A percentile compares a stretch with the other conserved stretches of the same genome.
Conservation (phyloP, 495 filamentous ascomycete genomes). For the Trichocladium antarcticum region DNA sequence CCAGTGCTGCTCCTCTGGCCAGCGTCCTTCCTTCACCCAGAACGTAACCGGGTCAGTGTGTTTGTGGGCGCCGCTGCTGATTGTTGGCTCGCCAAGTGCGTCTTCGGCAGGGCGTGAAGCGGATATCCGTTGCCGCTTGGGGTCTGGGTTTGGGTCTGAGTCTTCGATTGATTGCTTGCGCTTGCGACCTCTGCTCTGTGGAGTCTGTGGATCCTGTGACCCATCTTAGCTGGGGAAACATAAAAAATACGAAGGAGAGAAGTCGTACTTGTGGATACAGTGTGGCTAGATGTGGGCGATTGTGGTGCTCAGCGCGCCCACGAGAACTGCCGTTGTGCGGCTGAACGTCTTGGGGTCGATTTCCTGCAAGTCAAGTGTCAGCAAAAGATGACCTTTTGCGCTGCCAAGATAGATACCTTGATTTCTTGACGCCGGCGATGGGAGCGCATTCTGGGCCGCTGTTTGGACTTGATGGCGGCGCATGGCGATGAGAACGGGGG, state of each 20-base stretch:
- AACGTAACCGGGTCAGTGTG: conserved; percentile 10
- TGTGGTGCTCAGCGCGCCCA: conserved; percentile 3
- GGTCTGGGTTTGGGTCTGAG: background rate
- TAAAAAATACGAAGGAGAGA: conserved; percentile 2
- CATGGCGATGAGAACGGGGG: conserved; percentile 3
- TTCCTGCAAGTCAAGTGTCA: conserved; percentile 9
- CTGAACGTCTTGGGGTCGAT: background rate
- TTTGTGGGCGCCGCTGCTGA: conserved; percentile 3
- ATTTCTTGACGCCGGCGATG: conserved; percentile 1
- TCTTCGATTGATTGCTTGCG: conserved; percentile 1
- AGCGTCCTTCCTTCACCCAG: conserved; percentile 19
- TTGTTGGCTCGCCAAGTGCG: background rate
- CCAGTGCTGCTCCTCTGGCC: conserved; percentile 17
- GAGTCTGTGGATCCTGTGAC: conserved; percentile 3
- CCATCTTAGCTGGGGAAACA: conserved; percentile 3
- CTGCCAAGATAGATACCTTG: conserved; percentile 5
- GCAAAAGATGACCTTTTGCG: conserved; percentile 5
- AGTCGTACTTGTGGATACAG: conserved; percentile 1
- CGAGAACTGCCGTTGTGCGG: conserved; percentile 1
- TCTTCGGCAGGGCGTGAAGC: background rate
- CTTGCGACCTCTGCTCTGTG: conserved; percentile 7
- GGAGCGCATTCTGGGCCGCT: conserved; percentile 4
- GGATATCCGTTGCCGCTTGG: background rate
- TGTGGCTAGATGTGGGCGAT: conserved; percentile 3
- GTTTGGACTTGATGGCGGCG: too few species aligned